Evolutionary conservation across 2,329 filamentous ascomycete species (phyloP).

Genomic region (Ophiostoma australiae): DNA sequence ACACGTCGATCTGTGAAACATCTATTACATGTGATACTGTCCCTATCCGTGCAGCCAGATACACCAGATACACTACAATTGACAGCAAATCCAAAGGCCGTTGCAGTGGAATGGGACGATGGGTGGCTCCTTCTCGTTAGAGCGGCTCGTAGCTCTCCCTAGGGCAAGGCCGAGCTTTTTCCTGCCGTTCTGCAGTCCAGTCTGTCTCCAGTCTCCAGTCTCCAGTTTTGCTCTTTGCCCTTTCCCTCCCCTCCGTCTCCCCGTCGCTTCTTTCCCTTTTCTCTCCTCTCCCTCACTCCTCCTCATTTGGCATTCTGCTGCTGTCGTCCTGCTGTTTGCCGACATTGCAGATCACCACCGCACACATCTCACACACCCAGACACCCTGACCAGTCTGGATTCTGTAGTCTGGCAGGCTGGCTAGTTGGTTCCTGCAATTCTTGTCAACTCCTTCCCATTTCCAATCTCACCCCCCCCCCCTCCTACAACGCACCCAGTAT

Average conservation of each 20-base stretch:
- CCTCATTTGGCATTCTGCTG: not conserved
- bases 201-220: slow-evolving; percentile 1
- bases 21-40: not conserved
- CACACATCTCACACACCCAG: not conserved
- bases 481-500: not conserved
- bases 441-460: not conserved
- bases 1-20: too few species aligned
- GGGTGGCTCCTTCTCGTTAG: slow-evolving; percentile 19
- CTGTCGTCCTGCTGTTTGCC: slow-evolving; percentile 11
- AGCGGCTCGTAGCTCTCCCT: slow-evolving; percentile 18
- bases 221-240: slow-evolving; percentile 14
- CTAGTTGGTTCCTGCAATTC: slow-evolving; percentile 11
- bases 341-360: slow-evolving; percentile 21
- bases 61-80: not conserved
- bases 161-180: slow-evolving; percentile 14
- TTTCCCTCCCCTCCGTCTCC: not conserved
- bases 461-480: slow-evolving; percentile 12
- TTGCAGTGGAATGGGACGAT: slow-evolving; percentile 15
- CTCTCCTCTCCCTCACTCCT: not conserved
- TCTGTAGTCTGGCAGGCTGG: not conserved
- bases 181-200: not conserved
- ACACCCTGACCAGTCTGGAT: slow-evolving; percentile 5
- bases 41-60: not conserved
- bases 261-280: slow-evolving; percentile 8
- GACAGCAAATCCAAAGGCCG: not conserved